Base-by-base conservation (phyloP, 2,329 filamentous ascomycete species). In the Fusarium haematococcum region DNA sequence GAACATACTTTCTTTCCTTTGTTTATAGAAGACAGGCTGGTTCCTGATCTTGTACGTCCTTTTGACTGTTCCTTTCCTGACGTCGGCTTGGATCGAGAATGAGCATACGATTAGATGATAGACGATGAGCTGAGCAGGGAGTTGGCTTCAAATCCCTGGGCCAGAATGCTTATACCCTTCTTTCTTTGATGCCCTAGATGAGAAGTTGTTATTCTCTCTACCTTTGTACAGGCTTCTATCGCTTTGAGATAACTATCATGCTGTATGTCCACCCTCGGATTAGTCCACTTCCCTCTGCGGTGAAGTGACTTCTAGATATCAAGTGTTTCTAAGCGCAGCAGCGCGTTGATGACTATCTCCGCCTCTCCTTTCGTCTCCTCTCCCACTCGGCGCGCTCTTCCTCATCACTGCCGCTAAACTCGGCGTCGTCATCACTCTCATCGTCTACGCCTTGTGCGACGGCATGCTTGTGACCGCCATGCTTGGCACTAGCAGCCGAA, bases 311-410 rank as follows among this genome's bases (percentile, higher is more conserved):
- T 68, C 60, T 74, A 74, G 67, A 56, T 74, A 59, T 61, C 58
- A 65, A 65, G 54, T n/a, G 23, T 37, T 64, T 20, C 39, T 63
- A 71, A 75, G 71, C 62, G 59, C 45, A 39, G n/a, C 41, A 41
- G 33, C 20, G 45, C 33, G 25, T 27, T 18, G 27, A 58, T 63
- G 75, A 79, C 62, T 65, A 71, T 33, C 71, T 67, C 27, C 79
- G 78, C 77, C 81, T 85, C 76, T 84, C 83, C 80, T 81, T 84
- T 78, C 85, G 84, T 79, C 85, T 84, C 77, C 88, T 83, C 81
- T 91, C 89, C 86, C 88, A 91, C 83, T 90, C 89, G 20, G 88
- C 90, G 69, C 90, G 86, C 81, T 91, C 90, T 69, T 92, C 90
- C 11, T 91, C 89, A 70, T 92, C 90, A 75, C 90, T 92, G 25